A percentile compares a stretch with the other conserved stretches of the same genome.
These are phyloP conservation scores for Trematosphaeria pertusa DNA, from an alignment of 2,329 filamentous ascomycete genomes.

Conservation along the genomic window DNA sequence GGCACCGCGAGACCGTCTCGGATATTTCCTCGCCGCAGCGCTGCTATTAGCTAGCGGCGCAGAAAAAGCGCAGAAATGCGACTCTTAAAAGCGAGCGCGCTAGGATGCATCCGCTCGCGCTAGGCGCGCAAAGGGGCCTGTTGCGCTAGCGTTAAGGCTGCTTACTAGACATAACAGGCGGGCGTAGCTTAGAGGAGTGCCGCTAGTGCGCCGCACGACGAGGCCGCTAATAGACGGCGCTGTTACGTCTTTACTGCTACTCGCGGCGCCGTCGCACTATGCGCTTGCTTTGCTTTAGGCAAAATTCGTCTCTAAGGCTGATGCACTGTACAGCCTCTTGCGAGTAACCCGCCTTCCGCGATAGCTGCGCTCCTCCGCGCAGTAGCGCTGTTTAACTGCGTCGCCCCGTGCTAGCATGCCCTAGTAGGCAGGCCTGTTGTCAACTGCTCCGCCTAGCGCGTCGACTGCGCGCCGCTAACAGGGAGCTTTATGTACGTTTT, in stretches of 20 bases:
- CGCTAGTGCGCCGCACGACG: background rate
- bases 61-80: too few relatives aligned
- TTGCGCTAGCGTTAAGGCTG: too few relatives aligned
- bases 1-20: too few relatives aligned
- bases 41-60: too few relatives aligned
- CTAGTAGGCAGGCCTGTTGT: slow-evolving; percentile 9
- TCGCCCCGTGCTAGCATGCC: slow-evolving; percentile 21
- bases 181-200: too few relatives aligned
- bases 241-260: slow-evolving; percentile 23
- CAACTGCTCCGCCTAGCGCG: slow-evolving; percentile 24
- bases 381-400: slow-evolving; percentile 22
- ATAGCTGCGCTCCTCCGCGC: slow-evolving; percentile 32
- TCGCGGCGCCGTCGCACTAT: slow-evolving; percentile 25
- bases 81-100: background rate
- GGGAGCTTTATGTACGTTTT: slow-evolving; percentile 3
- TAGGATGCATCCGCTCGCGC: background rate
- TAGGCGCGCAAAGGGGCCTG: too few relatives aligned
- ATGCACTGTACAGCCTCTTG: slow-evolving; percentile 26
- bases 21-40: too few relatives aligned
- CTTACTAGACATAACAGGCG: too few relatives aligned
- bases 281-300: slow-evolving; percentile 32
- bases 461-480: slow-evolving; percentile 6
- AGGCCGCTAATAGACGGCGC: slow-evolving; percentile 26
- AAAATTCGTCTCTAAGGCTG: slow-evolving; percentile 9
- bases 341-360: slow-evolving; percentile 38